phyloP scores from a whole-genome alignment of 768 basidiomycete species.

The Leccinum boreale region DNA sequence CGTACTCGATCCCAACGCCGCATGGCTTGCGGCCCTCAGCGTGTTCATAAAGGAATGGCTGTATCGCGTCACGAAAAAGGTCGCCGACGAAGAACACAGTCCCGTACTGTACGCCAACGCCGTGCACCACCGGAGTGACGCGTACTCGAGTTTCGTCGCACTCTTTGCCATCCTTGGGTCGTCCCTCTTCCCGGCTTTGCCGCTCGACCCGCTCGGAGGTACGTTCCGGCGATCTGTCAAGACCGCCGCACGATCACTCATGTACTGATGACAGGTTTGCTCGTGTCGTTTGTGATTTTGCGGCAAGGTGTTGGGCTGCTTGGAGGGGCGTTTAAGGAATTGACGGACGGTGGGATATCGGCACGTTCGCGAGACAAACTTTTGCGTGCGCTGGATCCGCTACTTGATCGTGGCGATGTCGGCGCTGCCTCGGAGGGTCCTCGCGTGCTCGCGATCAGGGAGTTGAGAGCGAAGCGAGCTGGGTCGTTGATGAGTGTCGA shows the following conservation, averaged over 20 bases:
- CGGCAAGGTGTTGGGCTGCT: slow-evolving; percentile 71
- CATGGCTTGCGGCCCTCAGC: slow-evolving; percentile 88
- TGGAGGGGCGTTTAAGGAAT: slow-evolving; percentile 68
- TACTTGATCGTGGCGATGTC: slow-evolving; percentile 36
- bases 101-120: slow-evolving; percentile 96
- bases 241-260: slow-evolving; percentile 4
- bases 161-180: slow-evolving; percentile 90
- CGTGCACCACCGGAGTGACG: slow-evolving; percentile 95
- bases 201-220: slow-evolving; percentile 95
- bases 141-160: slow-evolving; percentile 89
- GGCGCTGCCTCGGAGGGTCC: slow-evolving; percentile 13
- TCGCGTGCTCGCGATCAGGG: slow-evolving; percentile 43
- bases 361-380: slow-evolving; percentile 49
- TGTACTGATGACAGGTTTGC: slow-evolving; percentile 48
- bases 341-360: slow-evolving; percentile 82
- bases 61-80: slow-evolving; percentile 82
- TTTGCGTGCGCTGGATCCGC: slow-evolving; percentile 53
- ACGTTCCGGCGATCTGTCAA: slow-evolving; percentile 16
- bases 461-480: slow-evolving; percentile 70
- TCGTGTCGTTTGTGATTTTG: slow-evolving; percentile 89
- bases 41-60: slow-evolving; percentile 90
- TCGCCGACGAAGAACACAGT: slow-evolving; percentile 88
- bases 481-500: slow-evolving; percentile 85
- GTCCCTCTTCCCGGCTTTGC: slow-evolving; percentile 78
- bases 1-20: slow-evolving; percentile 85